phyloP scores from a whole-genome alignment of 2,329 filamentous ascomycete genomes.

The Onygenales sp. region DNA sequence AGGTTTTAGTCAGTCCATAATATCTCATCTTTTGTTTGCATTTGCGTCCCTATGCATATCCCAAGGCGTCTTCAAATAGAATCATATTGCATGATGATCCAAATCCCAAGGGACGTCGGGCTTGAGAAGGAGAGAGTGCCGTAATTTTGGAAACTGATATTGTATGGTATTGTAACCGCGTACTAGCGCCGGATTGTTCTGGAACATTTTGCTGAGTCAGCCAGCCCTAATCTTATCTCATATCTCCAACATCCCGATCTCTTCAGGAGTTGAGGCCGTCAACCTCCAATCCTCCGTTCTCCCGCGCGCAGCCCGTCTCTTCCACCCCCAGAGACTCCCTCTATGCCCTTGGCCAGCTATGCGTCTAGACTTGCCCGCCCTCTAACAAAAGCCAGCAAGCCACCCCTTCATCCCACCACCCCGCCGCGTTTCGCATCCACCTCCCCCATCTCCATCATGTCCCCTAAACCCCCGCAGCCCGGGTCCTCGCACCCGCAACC shows the following conservation, averaged over 20 bases:
- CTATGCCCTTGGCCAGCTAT: background rate
- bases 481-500: background rate
- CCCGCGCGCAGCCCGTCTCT: no score
- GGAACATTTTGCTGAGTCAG: background rate
- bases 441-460: background rate
- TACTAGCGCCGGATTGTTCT: background rate
- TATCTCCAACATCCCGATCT: background rate
- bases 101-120: no score
- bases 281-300: no score
- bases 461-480: background rate
- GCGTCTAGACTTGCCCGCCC: background rate
- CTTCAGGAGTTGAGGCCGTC: background rate
- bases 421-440: background rate
- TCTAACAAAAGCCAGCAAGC: background rate
- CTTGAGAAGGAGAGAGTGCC: no score
- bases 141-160: no score
- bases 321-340: background rate
- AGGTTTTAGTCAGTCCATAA: no score
- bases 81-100: no score
- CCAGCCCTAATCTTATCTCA: conserved; percentile 1
- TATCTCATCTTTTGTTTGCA: no score
- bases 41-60: no score
- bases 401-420: background rate
- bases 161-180: background rate
- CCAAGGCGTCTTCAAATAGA: no score